Evolutionary conservation across 495 filamentous ascomycete species (phyloP).

Genomic region (Hypoxylon subgilvum): DNA sequence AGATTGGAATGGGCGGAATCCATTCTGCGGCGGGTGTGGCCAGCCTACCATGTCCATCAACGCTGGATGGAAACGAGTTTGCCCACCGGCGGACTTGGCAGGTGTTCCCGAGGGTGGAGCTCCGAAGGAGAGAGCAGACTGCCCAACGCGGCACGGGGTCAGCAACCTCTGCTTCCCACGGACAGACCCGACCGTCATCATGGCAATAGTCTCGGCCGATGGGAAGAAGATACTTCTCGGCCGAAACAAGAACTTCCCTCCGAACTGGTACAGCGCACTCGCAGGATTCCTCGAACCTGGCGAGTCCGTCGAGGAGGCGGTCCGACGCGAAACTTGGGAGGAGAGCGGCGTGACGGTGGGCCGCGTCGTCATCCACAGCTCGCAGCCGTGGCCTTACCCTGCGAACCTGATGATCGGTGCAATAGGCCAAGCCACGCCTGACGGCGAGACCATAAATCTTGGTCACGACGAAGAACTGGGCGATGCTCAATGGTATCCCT

Average conservation of each 20-base stretch:
- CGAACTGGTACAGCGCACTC: constrained; percentile 84
- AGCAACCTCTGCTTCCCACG: constrained; percentile 91
- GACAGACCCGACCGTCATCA: constrained; percentile 94
- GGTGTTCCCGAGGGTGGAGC: constrained; percentile 45
- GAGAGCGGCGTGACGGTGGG: constrained; percentile 86
- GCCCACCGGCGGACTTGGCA: constrained; percentile 76
- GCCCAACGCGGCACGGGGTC: constrained; percentile 74
- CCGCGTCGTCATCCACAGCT: constrained; percentile 87
- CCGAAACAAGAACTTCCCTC: constrained; percentile 81
- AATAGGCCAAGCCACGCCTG: constrained; percentile 81
- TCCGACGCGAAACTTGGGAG: constrained; percentile 94
- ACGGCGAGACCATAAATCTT: constrained; percentile 79
- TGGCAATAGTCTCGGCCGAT: constrained; percentile 82
- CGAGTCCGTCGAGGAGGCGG: constrained; percentile 93
- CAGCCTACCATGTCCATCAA: constrained; percentile 83
- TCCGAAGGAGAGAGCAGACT: constrained; percentile 64
- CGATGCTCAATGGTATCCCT: constrained; percentile 81
- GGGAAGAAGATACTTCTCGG: constrained; percentile 80
- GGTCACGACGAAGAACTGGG: constrained; percentile 90
- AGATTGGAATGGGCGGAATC: constrained; percentile 95
- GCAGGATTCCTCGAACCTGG: constrained; percentile 96
- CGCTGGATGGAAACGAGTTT: constrained; percentile 87
- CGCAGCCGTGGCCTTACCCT: constrained; percentile 73
- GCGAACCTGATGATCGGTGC: constrained; percentile 95
- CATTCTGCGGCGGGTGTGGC: constrained; percentile 85